Conservation (phyloP, 169 alveolate genomes). For the Plasmodium vinckei region DNA sequence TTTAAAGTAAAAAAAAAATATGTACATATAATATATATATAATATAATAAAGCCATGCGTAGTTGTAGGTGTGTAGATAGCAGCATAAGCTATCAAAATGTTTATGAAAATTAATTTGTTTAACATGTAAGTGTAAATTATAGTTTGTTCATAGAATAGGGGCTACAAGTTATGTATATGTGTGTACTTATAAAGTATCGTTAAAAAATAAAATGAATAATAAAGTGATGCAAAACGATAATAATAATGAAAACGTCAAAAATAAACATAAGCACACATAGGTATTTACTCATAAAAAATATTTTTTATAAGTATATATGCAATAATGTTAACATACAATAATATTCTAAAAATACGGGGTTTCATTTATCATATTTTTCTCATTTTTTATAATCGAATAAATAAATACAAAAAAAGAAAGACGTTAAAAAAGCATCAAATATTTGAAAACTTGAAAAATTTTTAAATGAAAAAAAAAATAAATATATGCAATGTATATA, state of each 20-base stretch:
- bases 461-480: slow-evolving; percentile 4
- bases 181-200: neutral
- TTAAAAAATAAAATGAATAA: neutral
- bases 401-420: slow-evolving; percentile 16
- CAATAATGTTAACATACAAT: neutral
- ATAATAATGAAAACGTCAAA: neutral
- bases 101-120: slow-evolving; percentile 1
- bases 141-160: slow-evolving; percentile 7
- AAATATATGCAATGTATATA: neutral
- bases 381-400: neutral
- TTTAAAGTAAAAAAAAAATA: neutral
- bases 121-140: slow-evolving; percentile 3
- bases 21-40: neutral
- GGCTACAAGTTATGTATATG: neutral
- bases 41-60: neutral
- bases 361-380: neutral
- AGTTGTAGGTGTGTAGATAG: neutral
- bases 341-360: neutral
- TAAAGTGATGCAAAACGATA: neutral
- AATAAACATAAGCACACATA: neutral
- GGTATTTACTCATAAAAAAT: neutral
- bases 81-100: neutral
- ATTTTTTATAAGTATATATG: neutral
- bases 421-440: slow-evolving; percentile 44
- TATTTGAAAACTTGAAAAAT: slow-evolving; percentile 9